Base-by-base conservation (phyloP, 2,329 filamentous ascomycete genomes). In the Fusarium sp. region DNA sequence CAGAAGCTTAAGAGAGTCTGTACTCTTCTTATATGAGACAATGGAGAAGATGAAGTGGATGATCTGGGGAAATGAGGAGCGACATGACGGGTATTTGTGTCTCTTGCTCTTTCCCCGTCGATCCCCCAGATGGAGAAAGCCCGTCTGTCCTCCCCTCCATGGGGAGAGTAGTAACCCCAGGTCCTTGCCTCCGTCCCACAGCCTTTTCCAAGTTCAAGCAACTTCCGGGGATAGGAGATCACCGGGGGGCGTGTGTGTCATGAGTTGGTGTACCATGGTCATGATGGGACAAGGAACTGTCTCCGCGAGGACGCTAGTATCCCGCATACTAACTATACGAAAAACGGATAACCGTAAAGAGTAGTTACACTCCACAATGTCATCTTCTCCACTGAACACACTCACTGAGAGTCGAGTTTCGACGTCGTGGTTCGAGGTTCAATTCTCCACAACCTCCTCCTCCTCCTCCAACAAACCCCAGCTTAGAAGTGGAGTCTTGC, bases 11-110 rank as follows among this genome's bases (percentile, higher is more conserved):
- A 64, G 50, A 56, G 54, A 67, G 70, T 70, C 57, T 63, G 65
- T 52, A 54, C 48, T 63, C 50, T 57, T 35, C 56, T 64, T 58
- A 16, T 60, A 13, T 20, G 22, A 54, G 57, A 68, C 64, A 72
- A 27, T 68, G 59, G 58, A 64, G 22, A 63, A 39, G 57, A 61
- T 35, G 64, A 22, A 6, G 48, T 37, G n/a, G 41, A 29, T 20
- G 61, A 61, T 50, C 65, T 58, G 56, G 64, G 64, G 65, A 70
- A 70, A 52, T 58, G 57, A 50, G 24, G 63, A 59, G 63, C 45
- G 43, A 54, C 31, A 68, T 16, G 61, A 22, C 60, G 31, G 39
- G 41, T 68, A 68, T 68, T 68, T 68, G 61, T 65, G 63, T 65
- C 63, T 35, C 50, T 16, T 27, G 20, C 13, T 31, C 45, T 22